Base-by-base conservation (phyloP, 2,329 filamentous ascomycete species). In the Tolypocladium endophyticum region DNA sequence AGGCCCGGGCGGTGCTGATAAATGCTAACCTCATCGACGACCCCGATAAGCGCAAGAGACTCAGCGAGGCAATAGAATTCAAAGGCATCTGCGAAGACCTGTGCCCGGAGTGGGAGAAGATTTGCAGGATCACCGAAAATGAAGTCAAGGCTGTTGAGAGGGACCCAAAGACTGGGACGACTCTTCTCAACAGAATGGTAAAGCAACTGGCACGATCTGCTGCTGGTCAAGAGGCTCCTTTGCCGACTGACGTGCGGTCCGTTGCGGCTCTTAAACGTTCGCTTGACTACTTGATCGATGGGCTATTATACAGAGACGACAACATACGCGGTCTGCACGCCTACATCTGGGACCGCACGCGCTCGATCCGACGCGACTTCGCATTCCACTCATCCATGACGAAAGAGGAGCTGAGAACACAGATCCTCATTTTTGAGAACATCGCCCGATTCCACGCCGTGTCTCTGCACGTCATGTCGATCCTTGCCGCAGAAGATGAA, bases 1-100 rank as follows among this genome's bases (percentile, higher is more conserved):
- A 77, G 62, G 84, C 81, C 9, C 81, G 85, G 56, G 74, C 76
- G 18, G 82, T 81, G 4, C 72, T 88, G 50, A 83, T 85, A 59
- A 81, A 78, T 61, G 83, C 79, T 18, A 81, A 81, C 14, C 73
- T 87, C 9, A 83, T 88, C 59, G 86, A 88, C 69, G 83, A 88
- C 63, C 85, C 85, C 3, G 81, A 86, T 38, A 82, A 84, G 65
- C 81, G 81, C 59, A 84, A 85, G 66, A 80, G 78, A 23, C 76
- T 88, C 9, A 78, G 82, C 60, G 81, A 88, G 67, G 86, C 86
- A 8, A 83, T 88, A 55, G 79, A 82, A 50, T 88, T 88, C 67
- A 85, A 85, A 68, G 86, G 86, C 18, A 86, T 85, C 54, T 87
- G 85, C 65, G 83, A 87, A 65, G 82, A 86, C 33, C 88, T 87